Evolutionary conservation across 2,329 filamentous ascomycete genomes (phyloP).

Genomic region (Rosellinia necatrix): DNA sequence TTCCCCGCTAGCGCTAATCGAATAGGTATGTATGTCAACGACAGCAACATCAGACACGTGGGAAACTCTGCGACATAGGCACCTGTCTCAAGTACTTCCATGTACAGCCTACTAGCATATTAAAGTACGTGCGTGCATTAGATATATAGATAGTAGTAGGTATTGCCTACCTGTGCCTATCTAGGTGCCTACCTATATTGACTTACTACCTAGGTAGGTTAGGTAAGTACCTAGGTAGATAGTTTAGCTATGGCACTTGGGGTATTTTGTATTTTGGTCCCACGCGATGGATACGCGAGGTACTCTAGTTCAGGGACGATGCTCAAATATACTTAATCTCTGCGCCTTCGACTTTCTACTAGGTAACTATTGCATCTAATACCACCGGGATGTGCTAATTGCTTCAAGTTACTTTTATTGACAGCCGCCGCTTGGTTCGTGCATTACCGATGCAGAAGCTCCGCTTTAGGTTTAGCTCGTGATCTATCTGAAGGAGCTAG

Average conservation of each 20-base stretch:
- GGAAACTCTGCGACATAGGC: too few species aligned
- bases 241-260: background rate
- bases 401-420: background rate
- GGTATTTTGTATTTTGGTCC: too few species aligned
- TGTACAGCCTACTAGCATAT: too few species aligned
- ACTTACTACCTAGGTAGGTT: too few species aligned
- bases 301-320: too few species aligned
- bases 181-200: background rate
- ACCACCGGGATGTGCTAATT: too few species aligned
- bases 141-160: background rate
- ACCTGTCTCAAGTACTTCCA: too few species aligned
- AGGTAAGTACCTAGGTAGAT: background rate
- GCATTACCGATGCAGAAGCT: background rate
- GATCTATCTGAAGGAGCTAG: background rate
- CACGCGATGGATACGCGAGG: too few species aligned
- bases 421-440: background rate
- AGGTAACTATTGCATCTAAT: too few species aligned
- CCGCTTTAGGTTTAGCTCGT: background rate
- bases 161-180: background rate
- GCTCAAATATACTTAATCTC: too few species aligned
- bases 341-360: too few species aligned
- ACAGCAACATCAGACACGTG: constrained; percentile 3
- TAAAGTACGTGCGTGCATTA: too few species aligned
- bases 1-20: constrained; percentile 7
- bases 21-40: background rate